phyloP scores from a whole-genome alignment of 1,284 basidiomycete genomes.

The Leccinum angustisporum region DNA sequence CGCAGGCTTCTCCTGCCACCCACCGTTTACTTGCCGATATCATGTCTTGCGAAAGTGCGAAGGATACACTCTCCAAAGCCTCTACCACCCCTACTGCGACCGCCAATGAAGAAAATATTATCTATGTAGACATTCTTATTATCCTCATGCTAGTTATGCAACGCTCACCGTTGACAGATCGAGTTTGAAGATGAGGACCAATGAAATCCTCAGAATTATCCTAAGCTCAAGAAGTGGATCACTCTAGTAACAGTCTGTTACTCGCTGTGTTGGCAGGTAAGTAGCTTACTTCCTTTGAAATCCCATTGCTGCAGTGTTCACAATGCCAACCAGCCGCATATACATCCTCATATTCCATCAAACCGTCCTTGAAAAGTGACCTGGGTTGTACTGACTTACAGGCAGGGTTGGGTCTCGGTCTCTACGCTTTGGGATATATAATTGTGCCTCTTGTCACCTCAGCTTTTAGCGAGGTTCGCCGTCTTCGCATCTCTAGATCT shows the following conservation, averaged over 20 bases:
- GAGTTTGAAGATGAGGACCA: constrained; percentile 27
- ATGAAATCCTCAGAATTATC: constrained; percentile 27
- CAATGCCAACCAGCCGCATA: constrained; percentile 26
- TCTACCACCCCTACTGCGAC: constrained; percentile 2
- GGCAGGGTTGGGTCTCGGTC: constrained; percentile 36
- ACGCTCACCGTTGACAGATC: constrained; percentile 19
- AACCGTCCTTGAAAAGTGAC: constrained; percentile 41
- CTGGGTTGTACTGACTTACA: constrained; percentile 37
- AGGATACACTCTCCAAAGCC: neutral
- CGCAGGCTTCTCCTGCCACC: neutral
- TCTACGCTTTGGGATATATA: constrained; percentile 38
- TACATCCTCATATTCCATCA: constrained; percentile 42
- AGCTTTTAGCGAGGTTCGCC: constrained; percentile 44
- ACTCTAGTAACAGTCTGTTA: constrained; percentile 21
- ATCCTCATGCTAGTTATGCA: neutral
- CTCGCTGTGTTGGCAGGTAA: constrained; percentile 18
- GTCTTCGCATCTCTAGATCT: neutral
- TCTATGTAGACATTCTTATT: constrained; percentile 7
- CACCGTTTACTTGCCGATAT: neutral
- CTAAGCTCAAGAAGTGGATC: constrained; percentile 29
- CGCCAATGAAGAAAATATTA: constrained; percentile 3
- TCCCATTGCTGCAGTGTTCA: constrained; percentile 2
- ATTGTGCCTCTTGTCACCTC: constrained; percentile 46
- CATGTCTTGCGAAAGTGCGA: constrained; percentile 13
- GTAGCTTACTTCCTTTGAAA: neutral